These are phyloP conservation scores for Chimonanthus praecox DNA, from an alignment of 164 flowering plant genomes.

Conservation along the genomic window DNA sequence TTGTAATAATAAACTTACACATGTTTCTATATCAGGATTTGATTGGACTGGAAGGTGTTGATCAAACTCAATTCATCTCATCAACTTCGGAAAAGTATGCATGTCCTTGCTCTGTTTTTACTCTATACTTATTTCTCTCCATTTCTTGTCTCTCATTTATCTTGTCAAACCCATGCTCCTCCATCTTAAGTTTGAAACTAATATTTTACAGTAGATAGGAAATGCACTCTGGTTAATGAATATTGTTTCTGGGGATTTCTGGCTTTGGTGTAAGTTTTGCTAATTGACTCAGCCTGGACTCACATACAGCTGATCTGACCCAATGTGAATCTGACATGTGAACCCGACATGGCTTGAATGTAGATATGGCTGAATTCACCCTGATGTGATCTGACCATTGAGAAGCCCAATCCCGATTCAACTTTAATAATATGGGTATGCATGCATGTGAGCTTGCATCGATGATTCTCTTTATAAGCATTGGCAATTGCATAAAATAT, in stretches of 20 bases:
- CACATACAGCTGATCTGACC: too few species aligned
- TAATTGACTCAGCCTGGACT: too few species aligned
- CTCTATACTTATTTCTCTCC: neutral
- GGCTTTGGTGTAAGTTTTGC: neutral
- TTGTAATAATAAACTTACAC: neutral
- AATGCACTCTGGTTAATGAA: neutral
- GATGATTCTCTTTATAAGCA: too few species aligned
- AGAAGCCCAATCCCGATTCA: too few species aligned
- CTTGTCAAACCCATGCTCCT: neutral
- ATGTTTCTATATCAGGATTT: constrained; percentile 47
- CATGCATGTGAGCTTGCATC: too few species aligned
- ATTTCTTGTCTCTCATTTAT: neutral
- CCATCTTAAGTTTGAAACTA: neutral
- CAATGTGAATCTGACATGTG: too few species aligned
- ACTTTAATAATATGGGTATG: too few species aligned
- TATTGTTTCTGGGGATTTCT: neutral
- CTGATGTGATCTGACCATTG: too few species aligned
- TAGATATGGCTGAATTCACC: too few species aligned
- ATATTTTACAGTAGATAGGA: neutral
- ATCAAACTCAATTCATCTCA: constrained; percentile 49
- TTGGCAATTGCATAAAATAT: too few species aligned
- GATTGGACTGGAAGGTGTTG: constrained; percentile 65
- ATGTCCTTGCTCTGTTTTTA: neutral
- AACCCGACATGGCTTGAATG: too few species aligned
- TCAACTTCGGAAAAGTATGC: constrained; percentile 61